A percentile compares a stretch with the other conserved stretches of the same genome.
These are phyloP conservation scores for Brettanomyces sp. DNA, from an alignment of 805 yeast species.

Conservation along the genomic window DNA sequence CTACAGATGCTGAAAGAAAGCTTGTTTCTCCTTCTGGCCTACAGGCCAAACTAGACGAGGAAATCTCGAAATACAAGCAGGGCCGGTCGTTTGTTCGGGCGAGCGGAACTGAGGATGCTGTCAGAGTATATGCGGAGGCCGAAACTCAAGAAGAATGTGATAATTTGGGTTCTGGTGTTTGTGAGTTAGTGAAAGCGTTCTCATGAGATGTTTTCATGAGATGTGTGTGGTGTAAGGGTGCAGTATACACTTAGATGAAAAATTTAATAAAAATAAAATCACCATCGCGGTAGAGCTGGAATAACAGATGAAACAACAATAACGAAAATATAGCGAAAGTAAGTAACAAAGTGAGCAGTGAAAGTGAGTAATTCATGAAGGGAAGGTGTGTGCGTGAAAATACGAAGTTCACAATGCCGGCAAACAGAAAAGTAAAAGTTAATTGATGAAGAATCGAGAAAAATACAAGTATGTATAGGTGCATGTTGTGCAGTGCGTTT, in stretches of 20 bases:
- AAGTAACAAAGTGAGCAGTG: too few species aligned
- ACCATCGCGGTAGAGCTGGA: too few species aligned
- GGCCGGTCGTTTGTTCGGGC: conserved; percentile 95
- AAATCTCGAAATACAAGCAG: conserved; percentile 41
- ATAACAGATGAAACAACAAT: too few species aligned
- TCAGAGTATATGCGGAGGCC: conserved; percentile 91
- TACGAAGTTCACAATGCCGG: too few species aligned
- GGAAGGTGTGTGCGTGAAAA: too few species aligned
- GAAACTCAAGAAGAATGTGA: conserved; percentile 38
- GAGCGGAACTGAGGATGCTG: conserved; percentile 96
- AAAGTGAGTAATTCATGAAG: too few species aligned
- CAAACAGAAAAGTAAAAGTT: too few species aligned
- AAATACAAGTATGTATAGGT: background rate
- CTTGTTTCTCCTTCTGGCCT: conserved; percentile 69
- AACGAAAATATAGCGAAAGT: too few species aligned
- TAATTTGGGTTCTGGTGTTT: conserved; percentile 32
- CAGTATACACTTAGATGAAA: too few species aligned
- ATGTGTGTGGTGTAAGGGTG: background rate
- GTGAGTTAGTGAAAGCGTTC: conserved; percentile 24
- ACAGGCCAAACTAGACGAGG: conserved; percentile 60
- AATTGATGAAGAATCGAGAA: background rate
- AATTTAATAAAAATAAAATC: too few species aligned
- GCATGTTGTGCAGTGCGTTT: background rate
- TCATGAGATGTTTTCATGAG: background rate
- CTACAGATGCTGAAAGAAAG: conserved; percentile 85